phyloP scores from a whole-genome alignment of 2,329 filamentous ascomycete species.

The Monosporascus sp. region DNA sequence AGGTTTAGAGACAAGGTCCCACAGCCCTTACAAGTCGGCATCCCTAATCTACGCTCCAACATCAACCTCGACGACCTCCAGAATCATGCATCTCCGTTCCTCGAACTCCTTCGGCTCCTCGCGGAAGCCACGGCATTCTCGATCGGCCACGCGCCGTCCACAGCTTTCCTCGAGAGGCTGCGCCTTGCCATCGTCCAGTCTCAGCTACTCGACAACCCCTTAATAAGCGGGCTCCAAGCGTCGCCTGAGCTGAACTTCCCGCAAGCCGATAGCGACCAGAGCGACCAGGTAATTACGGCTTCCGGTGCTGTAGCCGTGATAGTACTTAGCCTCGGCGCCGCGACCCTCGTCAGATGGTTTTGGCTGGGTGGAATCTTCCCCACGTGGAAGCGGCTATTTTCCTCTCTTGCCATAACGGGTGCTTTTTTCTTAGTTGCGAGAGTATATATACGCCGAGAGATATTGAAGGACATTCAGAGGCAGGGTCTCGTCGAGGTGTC shows the following conservation, averaged over 20 bases:
- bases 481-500: conserved; percentile 22
- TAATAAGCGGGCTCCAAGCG: conserved; percentile 20
- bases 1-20: conserved; percentile 23
- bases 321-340: conserved; percentile 22
- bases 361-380: conserved; percentile 19
- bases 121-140: conserved; percentile 27
- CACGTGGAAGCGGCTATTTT: conserved; percentile 20
- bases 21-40: conserved; percentile 20
- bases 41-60: conserved; percentile 16
- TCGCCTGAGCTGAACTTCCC: conserved; percentile 13
- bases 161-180: conserved; percentile 27
- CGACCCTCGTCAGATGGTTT: conserved; percentile 24
- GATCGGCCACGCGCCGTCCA: conserved; percentile 25
- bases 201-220: conserved; percentile 26
- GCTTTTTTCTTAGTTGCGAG: conserved; percentile 15
- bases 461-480: conserved; percentile 25
- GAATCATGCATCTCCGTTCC: conserved; percentile 19
- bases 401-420: conserved; percentile 14
- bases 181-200: conserved; percentile 28
- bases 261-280: conserved; percentile 13
- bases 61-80: conserved; percentile 20
- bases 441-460: conserved; percentile 24
- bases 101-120: conserved; percentile 18
- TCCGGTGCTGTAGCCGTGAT: conserved; percentile 25
- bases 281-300: conserved; percentile 21